Percentiles rank a stretch among this genome's conserved stretches.
Conservation (phyloP, 495 filamentous ascomycete species). For the Terfezia claveryi region DNA sequence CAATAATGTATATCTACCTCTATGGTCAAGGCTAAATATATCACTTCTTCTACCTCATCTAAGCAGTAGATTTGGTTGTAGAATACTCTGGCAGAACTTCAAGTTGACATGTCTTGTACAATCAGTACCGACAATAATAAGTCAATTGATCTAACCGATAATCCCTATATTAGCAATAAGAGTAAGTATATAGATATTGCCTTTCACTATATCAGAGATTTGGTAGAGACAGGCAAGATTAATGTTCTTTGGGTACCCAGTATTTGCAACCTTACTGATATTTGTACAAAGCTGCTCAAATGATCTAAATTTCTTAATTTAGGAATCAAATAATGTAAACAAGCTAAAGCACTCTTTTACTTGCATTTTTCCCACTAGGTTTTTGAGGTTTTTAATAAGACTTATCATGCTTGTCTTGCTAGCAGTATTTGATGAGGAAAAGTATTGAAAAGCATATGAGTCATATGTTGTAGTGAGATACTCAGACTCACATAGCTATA, state of each 20-base stretch:
- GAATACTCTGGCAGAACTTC: not conserved
- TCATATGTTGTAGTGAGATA: no score
- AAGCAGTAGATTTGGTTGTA: constrained; percentile 3
- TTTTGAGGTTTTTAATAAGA: no score
- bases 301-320: no score
- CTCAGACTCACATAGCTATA: no score
- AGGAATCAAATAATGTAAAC: no score
- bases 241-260: not conserved
- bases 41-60: not conserved
- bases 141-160: not conserved
- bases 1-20: constrained; percentile 1
- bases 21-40: constrained; percentile 1
- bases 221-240: not conserved
- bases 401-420: no score
- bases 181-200: not conserved
- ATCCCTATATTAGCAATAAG: not conserved
- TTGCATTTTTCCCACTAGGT: no score
- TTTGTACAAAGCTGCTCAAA: not conserved
- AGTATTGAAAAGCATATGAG: no score
- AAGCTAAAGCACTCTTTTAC: no score
- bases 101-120: not conserved
- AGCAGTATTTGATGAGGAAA: no score
- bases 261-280: not conserved
- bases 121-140: not conserved
- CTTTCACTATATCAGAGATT: not conserved